Evolutionary conservation across 176 grass and related monocot species (phyloP).

Genomic region (Rhynchospora pubera): DNA sequence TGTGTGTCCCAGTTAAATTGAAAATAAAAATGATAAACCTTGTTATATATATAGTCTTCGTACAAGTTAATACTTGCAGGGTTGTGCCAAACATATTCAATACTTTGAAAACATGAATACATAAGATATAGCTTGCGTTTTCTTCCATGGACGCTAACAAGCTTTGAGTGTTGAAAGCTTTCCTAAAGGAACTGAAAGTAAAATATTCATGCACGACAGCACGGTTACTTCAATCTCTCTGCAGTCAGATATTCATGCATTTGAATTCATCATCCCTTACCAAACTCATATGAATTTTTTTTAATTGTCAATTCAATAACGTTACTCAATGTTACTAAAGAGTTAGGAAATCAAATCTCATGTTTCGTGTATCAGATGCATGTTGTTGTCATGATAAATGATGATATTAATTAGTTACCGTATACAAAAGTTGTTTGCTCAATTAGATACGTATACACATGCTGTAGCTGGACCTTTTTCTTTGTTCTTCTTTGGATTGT

Average conservation of each 20-base stretch:
- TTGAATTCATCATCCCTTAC: too few species aligned
- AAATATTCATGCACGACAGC: too few species aligned
- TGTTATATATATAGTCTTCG: not conserved
- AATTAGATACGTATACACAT: not conserved
- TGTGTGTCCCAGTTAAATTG: not conserved
- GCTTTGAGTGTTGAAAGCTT: not conserved
- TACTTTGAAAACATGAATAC: too few species aligned
- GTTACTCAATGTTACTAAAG: too few species aligned
- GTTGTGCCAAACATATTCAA: not conserved
- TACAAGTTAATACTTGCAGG: not conserved
- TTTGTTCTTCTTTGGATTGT: not conserved
- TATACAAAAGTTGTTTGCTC: not conserved
- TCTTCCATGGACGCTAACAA: not conserved
- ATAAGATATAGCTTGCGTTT: not conserved
- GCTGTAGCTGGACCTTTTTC: not conserved
- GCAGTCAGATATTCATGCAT: too few species aligned
- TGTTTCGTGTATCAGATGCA: too few species aligned
- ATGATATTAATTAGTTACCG: not conserved
- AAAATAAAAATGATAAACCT: not conserved
- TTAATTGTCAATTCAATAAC: too few species aligned
- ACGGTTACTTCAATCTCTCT: too few species aligned
- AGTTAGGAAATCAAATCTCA: too few species aligned
- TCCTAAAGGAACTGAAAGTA: not conserved
- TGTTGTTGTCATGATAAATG: not conserved
- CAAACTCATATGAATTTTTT: too few species aligned